Base-by-base conservation (phyloP, 2,329 filamentous ascomycete genomes). In the Daldinia sp. region DNA sequence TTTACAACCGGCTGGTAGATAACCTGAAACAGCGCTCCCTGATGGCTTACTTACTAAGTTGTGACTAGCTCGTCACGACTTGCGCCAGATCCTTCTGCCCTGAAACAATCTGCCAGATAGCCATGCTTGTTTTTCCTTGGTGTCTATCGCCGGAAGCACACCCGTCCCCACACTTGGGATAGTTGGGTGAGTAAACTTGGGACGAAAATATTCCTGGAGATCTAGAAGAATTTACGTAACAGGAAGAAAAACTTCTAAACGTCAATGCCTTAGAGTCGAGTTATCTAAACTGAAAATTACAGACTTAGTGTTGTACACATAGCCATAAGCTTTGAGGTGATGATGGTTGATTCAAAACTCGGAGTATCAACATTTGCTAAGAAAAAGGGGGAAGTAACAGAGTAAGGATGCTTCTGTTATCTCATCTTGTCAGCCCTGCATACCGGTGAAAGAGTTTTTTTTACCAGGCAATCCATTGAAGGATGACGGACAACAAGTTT, bases 41-140 rank as follows among this genome's bases (percentile, higher is more conserved):
- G 54, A 60, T 50, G 54, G 48, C 58, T 64, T 30, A 48, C 28
- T 35, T 26, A 50, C 28, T 53, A 50, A 56, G 28, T 60, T 44
- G 39, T 65, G 59, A 59, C 60, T 70, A 66, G 60, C 50, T 44
- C 51, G 58, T 63, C 56, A 46, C 48, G 51, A 65, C 65, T 48
- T 67, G 65, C 63, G 64, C 67, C 53, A 64, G 56, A 71, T 65
- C 68, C 57, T 55, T 48, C 55, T 42, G 28, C 56, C 33, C 64
- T 72, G 67, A 72, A 72, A 72, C 69, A 67, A 54, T 46, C 48
- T 51, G 53, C 35, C 63, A 23, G 62, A 61, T 55, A 60, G 65
- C 39, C 39, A 54, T 67, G 42, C 59, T 48, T 53, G 46, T 51
- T 50, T 48, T 37, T 48, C 46, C 53, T 56, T 42, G 35, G 42